phyloP scores from a whole-genome alignment of 306 rosid species.

The Quercus wislizeni region DNA sequence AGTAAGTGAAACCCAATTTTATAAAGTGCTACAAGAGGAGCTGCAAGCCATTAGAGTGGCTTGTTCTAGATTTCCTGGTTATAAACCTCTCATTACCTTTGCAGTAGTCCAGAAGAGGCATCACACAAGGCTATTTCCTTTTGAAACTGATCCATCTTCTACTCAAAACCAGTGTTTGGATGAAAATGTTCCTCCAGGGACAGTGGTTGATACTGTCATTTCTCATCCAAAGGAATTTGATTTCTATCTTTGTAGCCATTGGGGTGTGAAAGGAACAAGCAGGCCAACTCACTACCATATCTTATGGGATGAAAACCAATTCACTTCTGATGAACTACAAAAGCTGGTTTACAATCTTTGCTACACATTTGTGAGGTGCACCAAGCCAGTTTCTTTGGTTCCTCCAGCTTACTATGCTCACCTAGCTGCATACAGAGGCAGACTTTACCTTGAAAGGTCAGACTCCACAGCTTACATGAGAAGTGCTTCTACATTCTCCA shows the following conservation, averaged over 20 bases:
- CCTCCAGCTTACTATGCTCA: conserved; percentile 98
- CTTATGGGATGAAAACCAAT: conserved; percentile 82
- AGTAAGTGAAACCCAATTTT: conserved; percentile 93
- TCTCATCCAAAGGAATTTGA: conserved; percentile 94
- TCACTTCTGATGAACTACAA: conserved; percentile 92
- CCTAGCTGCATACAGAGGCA: conserved; percentile 92
- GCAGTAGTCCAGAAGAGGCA: conserved; percentile 96
- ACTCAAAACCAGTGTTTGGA: conserved; percentile 42
- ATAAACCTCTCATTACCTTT: conserved; percentile 73
- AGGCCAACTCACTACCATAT: conserved; percentile 94
- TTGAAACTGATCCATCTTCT: conserved; percentile 54
- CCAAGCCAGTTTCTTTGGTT: conserved; percentile 96
- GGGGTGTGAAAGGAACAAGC: conserved; percentile 98
- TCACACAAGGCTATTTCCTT: conserved; percentile 89
- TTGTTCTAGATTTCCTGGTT: conserved; percentile 58
- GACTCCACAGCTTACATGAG: conserved; percentile 47
- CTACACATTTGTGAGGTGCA: conserved; percentile 88
- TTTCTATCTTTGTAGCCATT: conserved; percentile 92
- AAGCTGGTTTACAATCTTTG: conserved; percentile 82
- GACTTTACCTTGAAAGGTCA: conserved; percentile 89
- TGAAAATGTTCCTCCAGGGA: conserved; percentile 89
- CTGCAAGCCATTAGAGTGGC: conserved; percentile 71
- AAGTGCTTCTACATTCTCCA: conserved; percentile 45
- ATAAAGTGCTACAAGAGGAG: conserved; percentile 79
- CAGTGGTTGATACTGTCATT: conserved; percentile 93